Evolutionary conservation across 352 stramenopile genomes (phyloP).

Genomic region (Phytophthora pini): DNA sequence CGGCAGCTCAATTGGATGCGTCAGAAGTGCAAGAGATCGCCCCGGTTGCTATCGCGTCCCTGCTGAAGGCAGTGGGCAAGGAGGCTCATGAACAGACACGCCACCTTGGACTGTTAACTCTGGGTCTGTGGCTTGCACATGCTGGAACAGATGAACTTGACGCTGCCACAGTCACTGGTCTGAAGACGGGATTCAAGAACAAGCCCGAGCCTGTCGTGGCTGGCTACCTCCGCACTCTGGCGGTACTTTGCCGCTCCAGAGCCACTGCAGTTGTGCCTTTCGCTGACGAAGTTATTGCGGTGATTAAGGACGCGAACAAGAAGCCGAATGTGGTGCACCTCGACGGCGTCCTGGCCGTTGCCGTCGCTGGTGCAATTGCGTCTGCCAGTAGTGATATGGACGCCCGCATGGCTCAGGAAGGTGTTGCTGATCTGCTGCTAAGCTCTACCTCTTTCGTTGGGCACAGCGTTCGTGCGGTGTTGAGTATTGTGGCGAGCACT

Average conservation of each 20-base stretch:
- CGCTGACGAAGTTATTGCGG: constrained; percentile 55
- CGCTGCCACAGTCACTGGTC: constrained; percentile 39
- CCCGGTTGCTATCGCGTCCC: constrained; percentile 44
- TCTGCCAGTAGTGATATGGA: constrained; percentile 67
- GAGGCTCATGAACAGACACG: constrained; percentile 87
- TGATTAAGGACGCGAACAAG: constrained; percentile 77
- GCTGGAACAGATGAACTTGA: constrained; percentile 56
- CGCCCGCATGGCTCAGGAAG: constrained; percentile 57
- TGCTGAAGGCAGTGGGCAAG: constrained; percentile 82
- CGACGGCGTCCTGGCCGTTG: constrained; percentile 78
- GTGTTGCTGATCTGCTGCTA: constrained; percentile 52
- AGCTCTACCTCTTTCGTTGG: constrained; percentile 59
- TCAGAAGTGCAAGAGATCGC: constrained; percentile 53
- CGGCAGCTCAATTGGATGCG: constrained; percentile 35
- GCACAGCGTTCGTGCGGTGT: constrained; percentile 48
- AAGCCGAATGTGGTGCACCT: constrained; percentile 77
- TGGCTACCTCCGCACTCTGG: constrained; percentile 67
- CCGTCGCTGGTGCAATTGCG: constrained; percentile 63
- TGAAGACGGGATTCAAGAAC: constrained; percentile 71
- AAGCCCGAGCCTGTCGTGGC: constrained; percentile 76
- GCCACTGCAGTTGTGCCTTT: constrained; percentile 42
- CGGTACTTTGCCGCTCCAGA: constrained; percentile 48
- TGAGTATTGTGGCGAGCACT: constrained; percentile 37
- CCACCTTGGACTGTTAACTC: constrained; percentile 67
- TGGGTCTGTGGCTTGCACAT: constrained; percentile 80